Conservation (phyloP, 345 rosid genomes). For the Brassica incana region DNA sequence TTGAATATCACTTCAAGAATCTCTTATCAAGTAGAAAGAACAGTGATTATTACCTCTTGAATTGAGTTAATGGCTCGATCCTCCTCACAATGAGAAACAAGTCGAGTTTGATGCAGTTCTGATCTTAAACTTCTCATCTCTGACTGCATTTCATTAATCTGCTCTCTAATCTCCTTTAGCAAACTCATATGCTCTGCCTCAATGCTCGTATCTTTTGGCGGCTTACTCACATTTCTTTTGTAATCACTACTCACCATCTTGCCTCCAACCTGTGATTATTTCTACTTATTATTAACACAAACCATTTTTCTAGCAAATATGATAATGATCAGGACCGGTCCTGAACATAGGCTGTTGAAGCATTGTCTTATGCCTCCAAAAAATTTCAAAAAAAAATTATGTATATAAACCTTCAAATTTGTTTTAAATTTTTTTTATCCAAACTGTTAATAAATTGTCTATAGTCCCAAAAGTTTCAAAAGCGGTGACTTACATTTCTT, state of each 20-base stretch:
- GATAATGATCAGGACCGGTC: background rate
- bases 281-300: constrained; percentile 16
- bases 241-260: constrained; percentile 33
- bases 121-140: constrained; percentile 55
- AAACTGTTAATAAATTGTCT: too few relatives aligned
- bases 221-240: constrained; percentile 40
- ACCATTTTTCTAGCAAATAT: background rate
- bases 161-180: constrained; percentile 64
- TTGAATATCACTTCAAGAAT: background rate
- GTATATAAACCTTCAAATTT: too few relatives aligned
- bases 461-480: too few relatives aligned
- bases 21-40: background rate
- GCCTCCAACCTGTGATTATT: constrained; percentile 41
- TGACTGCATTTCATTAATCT: constrained; percentile 59
- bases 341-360: too few relatives aligned
- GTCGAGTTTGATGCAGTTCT: constrained; percentile 36
- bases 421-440: too few relatives aligned
- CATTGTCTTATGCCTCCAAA: too few relatives aligned
- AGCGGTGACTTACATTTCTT: constrained; percentile 21
- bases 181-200: constrained; percentile 47
- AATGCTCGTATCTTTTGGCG: constrained; percentile 38
- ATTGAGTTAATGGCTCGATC: constrained; percentile 21
- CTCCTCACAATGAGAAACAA: constrained; percentile 52
- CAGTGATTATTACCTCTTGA: constrained; percentile 29
- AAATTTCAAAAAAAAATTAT: too few relatives aligned